Evolutionary conservation across 2,329 filamentous ascomycete species (phyloP), one percentile per base, ranked within the genome.

Genomic region (Colletotrichum sp.): DNA sequence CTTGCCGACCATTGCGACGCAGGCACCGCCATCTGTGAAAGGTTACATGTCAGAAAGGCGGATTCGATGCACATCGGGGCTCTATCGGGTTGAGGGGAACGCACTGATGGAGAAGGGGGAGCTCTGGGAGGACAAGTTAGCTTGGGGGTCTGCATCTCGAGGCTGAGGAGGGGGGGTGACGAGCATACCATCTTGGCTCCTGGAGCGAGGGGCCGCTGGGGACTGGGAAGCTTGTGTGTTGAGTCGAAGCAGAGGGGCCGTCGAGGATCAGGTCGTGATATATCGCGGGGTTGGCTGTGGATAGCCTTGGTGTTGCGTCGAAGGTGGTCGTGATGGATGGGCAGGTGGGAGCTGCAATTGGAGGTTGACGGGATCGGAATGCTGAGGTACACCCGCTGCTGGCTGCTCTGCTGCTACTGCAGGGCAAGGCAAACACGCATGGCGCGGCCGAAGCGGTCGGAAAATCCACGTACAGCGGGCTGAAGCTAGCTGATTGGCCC

Each of bases 1-100:
- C 89, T 99, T 99, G 90, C 97, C 97, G 79, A 98, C 96, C 97
- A 99, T 99, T 87, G 96, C 96, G 80, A 99, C 96, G 88, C 94
- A 96, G 89, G 96, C 96, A 86, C 96, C 96, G 89, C 96, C 96
- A 86, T 94, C 92, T 93, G 72, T 36, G 68, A 62, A 75, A 36
- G 69, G n/a, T 15, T 3, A 44, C 7, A 24, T 72, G 68, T 77
- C 80, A 80, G 79, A 57, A 70, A 62, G 69, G 75, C 78, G 73
- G 52, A 24, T 74, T 67, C 32, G 68, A 72, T 30, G 55, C 63
- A 49, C 63, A 62, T 75, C 44, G 57, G 59, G 52, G 34, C 68
- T 73, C 70, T 36, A 55, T 26, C 69, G 30, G 30, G 59, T 79
- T 52, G 68, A 64, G 55, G 75, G 39, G 66, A 65, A 80, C 92